Evolutionary conservation across 2,329 filamentous ascomycete genomes (phyloP), one percentile per base, ranked within the genome.

Genomic region (Pseudocercospora macadamiae): DNA sequence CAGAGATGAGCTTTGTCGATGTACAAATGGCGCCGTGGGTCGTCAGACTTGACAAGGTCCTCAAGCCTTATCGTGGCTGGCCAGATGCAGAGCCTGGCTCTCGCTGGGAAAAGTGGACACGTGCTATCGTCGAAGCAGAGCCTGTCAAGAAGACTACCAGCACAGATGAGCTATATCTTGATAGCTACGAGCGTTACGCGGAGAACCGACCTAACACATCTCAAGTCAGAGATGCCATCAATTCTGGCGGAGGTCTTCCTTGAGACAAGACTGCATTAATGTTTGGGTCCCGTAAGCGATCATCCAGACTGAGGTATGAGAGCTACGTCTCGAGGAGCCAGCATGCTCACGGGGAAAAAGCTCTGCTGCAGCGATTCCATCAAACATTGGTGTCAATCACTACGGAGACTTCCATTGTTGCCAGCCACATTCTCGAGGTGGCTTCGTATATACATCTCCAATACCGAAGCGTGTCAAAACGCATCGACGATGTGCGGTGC

Each of bases 21-120:
- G 80, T 91, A 14, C 87, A 91, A 68, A 82, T 91, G 45, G 89
- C 89, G 1, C 90, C 90, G 0, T 93, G 90, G 81, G 82, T 90
- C 12, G 70, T 92, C 16, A 82, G 90, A 1, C 76, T 93, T 60
- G 79, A 82, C n/a, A 83, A 84, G 2, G 83, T 91, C 16, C 75
- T 90, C 30, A 80, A 83, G 51, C 83, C 85, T 14, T 86, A 88
- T 63, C 79, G 86, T 18, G 83, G 83, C 19, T 91, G 88, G 86
- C 82, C 84, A 1, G 83, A 86, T 21, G 82, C 86, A 0, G 82
- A 86, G 62, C 79, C 82, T 1, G 86, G 84, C 1, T 85, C 80
- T 60, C 79, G 89, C 5, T 91, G 87, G 87, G 82, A 81, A 25
- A 79, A 75, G 45, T 93, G 89, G 89, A 78, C 91, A 4, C 79